Evolutionary conservation across 441 rosid genomes (phyloP).

Genomic region (Eutrema salsugineum): DNA sequence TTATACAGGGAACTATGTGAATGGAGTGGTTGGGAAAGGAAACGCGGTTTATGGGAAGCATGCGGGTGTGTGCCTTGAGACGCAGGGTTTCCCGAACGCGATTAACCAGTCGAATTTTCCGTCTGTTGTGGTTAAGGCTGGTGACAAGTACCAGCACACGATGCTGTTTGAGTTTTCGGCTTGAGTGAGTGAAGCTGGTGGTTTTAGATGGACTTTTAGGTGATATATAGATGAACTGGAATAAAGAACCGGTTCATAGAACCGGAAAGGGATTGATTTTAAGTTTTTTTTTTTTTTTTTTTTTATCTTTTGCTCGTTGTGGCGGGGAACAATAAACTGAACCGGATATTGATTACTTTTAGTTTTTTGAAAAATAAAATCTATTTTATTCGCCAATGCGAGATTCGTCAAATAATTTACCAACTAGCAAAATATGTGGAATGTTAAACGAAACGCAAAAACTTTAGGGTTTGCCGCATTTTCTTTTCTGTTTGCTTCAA

Average conservation of each 20-base stretch:
- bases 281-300: background rate
- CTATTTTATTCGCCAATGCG: no score
- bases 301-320: background rate
- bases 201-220: background rate
- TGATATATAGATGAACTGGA: background rate
- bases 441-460: no score
- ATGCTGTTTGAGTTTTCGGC: constrained; percentile 80
- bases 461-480: no score
- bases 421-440: no score
- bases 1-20: constrained; percentile 79
- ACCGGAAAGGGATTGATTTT: constrained; percentile 3
- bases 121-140: constrained; percentile 64
- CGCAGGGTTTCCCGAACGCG: constrained; percentile 87
- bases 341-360: background rate
- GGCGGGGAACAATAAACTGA: background rate
- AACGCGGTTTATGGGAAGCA: constrained; percentile 76
- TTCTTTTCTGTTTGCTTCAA: no score
- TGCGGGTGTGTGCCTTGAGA: constrained; percentile 83
- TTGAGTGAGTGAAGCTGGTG: constrained; percentile 34
- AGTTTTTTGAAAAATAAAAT: no score
- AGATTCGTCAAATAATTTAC: no score
- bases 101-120: constrained; percentile 80
- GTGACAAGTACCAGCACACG: constrained; percentile 66
- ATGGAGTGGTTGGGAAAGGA: constrained; percentile 70
- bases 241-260: background rate